Conservation (phyloP, 345 rosid genomes). For the Arabis hirsuta region DNA sequence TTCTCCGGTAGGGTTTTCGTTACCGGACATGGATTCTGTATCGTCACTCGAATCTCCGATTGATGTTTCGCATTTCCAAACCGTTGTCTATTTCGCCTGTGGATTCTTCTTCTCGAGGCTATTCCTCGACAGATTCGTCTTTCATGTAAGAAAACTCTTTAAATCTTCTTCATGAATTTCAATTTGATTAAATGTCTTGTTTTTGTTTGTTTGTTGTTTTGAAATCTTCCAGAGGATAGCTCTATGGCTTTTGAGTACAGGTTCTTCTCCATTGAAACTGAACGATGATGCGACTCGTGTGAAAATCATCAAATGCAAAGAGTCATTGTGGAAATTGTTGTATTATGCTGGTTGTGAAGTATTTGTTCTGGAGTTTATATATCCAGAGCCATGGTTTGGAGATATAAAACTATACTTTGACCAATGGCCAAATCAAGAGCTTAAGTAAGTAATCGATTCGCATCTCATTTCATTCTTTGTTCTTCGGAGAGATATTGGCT, state of each 20-base stretch:
- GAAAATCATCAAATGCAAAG: conserved; percentile 66
- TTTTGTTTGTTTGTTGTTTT: background rate
- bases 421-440: conserved; percentile 87
- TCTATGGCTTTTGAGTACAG: conserved; percentile 53
- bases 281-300: conserved; percentile 50
- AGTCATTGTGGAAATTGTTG: conserved; percentile 82
- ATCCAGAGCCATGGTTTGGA: conserved; percentile 63
- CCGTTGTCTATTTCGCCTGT: conserved; percentile 57
- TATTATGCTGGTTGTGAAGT: conserved; percentile 69
- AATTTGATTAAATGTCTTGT: background rate
- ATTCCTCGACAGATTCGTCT: conserved; percentile 68
- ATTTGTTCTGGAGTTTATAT: conserved; percentile 54
- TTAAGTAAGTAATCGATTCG: conserved; percentile 53
- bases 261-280: conserved; percentile 45
- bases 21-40: background rate
- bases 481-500: background rate
- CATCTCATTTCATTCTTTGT: background rate
- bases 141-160: conserved; percentile 51
- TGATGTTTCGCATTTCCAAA: conserved; percentile 49
- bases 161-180: background rate
- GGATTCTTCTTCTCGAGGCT: conserved; percentile 58
- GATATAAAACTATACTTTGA: conserved; percentile 57
- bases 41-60: conserved; percentile 23
- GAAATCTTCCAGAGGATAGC: conserved; percentile 57
- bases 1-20: background rate